phyloP scores from a whole-genome alignment of 1,284 basidiomycete species.

The Cutaneotrichosporon spelunceum region DNA sequence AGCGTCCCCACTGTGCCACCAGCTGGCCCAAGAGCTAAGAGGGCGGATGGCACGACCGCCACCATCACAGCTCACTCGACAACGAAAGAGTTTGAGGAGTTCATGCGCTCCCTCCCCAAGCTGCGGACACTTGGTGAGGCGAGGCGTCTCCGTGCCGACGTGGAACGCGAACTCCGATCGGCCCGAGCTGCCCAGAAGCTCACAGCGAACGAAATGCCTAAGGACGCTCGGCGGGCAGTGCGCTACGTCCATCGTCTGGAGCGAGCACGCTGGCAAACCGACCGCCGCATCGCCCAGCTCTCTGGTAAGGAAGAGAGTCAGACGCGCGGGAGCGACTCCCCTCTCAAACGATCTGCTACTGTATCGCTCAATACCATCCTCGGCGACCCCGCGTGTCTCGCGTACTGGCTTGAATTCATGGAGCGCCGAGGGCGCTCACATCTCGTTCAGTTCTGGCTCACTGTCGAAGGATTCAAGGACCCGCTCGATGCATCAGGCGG shows the following conservation, averaged over 20 bases:
- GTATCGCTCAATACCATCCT: conserved; percentile 61
- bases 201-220: conserved; percentile 14
- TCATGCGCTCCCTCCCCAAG: conserved; percentile 75
- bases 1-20: conserved; percentile 31
- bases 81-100: conserved; percentile 78
- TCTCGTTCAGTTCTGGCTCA: conserved; percentile 94
- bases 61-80: conserved; percentile 37
- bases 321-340: neutral
- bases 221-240: conserved; percentile 48
- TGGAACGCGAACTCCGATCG: conserved; percentile 77
- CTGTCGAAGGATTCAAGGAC: conserved; percentile 94
- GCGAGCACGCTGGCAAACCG: conserved; percentile 77
- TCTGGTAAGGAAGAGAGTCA: conserved; percentile 54
- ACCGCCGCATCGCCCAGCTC: conserved; percentile 74
- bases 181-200: conserved; percentile 57
- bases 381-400: conserved; percentile 79
- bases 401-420: conserved; percentile 98
- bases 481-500: conserved; percentile 76
- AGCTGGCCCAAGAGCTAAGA: neutral
- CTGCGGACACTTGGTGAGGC: conserved; percentile 82
- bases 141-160: conserved; percentile 81
- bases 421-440: conserved; percentile 78
- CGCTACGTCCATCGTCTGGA: conserved; percentile 85
- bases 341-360: neutral
- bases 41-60: conserved; percentile 5